phyloP scores from a whole-genome alignment of 371 early-diverging fungal genomes.

The Haplosporangium sp. region DNA sequence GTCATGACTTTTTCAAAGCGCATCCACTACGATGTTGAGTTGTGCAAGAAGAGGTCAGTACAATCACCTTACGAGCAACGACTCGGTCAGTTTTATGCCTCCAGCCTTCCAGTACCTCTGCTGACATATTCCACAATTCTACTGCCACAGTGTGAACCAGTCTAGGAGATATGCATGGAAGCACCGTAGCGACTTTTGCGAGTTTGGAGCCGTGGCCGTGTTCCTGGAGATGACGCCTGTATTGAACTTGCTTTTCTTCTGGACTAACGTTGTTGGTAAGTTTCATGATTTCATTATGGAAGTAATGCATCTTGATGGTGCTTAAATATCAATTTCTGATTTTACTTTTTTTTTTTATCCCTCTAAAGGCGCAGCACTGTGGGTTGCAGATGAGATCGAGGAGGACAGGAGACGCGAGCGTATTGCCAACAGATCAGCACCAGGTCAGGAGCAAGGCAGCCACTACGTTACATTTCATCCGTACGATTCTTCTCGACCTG shows the following conservation, averaged over 20 bases:
- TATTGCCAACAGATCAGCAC: constrained; percentile 26
- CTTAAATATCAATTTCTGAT: background rate
- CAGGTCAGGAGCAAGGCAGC: constrained; percentile 22
- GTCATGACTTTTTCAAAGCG: constrained; percentile 60
- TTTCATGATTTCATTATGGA: background rate
- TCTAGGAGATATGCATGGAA: constrained; percentile 67
- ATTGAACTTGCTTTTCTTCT: constrained; percentile 72
- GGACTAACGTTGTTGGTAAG: constrained; percentile 73
- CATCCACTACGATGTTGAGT: constrained; percentile 71
- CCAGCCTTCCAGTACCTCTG: background rate
- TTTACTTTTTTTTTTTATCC: background rate
- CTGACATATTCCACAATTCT: background rate
- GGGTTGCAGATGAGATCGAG: constrained; percentile 73
- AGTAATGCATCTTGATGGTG: background rate
- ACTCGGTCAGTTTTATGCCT: background rate
- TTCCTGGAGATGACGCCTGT: constrained; percentile 73
- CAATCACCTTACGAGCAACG: background rate
- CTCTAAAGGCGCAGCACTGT: constrained; percentile 67
- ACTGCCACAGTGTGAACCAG: constrained; percentile 57
- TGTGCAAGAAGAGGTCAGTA: constrained; percentile 57
- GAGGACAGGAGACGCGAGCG: constrained; percentile 56
- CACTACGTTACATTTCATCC: constrained; percentile 54
- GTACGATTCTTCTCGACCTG: constrained; percentile 33
- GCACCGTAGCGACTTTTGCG: constrained; percentile 60
- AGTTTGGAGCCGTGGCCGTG: constrained; percentile 71